Evolutionary conservation across 306 rosid species (phyloP).

Genomic region (Quercus engelmannii): DNA sequence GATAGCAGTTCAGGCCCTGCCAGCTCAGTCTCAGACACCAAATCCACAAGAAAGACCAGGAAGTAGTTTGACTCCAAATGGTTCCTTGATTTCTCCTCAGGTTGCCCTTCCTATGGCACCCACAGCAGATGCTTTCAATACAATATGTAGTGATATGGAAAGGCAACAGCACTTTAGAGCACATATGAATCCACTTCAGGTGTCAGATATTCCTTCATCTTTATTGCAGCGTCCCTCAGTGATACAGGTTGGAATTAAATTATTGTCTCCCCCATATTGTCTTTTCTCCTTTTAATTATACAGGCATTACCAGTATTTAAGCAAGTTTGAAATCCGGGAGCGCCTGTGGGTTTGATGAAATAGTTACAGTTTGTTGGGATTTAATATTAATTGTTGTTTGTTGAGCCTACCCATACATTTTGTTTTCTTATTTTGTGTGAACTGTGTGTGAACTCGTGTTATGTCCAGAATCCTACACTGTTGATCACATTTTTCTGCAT

Average conservation of each 20-base stretch:
- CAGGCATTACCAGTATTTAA: not conserved
- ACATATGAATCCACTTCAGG: conserved; percentile 42
- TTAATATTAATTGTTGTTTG: not conserved
- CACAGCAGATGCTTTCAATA: conserved; percentile 25
- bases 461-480: not conserved
- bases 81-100: conserved; percentile 44
- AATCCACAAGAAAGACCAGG: conserved; percentile 45
- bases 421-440: not conserved
- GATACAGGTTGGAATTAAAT: conserved; percentile 48
- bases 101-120: conserved; percentile 35
- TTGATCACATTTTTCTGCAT: not conserved
- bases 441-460: not conserved
- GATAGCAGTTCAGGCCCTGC: conserved; percentile 79
- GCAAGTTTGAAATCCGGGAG: not conserved
- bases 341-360: not conserved
- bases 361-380: not conserved
- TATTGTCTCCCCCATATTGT: not conserved
- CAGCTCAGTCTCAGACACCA: conserved; percentile 47
- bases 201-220: conserved; percentile 38
- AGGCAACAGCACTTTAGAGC: conserved; percentile 56
- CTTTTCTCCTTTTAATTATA: not conserved
- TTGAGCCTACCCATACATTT: not conserved
- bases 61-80: conserved; percentile 33
- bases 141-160: conserved; percentile 50
- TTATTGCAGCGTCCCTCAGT: conserved; percentile 33